Base-by-base conservation (phyloP, 2,329 filamentous ascomycete species). In the Talaromyces piceae region DNA sequence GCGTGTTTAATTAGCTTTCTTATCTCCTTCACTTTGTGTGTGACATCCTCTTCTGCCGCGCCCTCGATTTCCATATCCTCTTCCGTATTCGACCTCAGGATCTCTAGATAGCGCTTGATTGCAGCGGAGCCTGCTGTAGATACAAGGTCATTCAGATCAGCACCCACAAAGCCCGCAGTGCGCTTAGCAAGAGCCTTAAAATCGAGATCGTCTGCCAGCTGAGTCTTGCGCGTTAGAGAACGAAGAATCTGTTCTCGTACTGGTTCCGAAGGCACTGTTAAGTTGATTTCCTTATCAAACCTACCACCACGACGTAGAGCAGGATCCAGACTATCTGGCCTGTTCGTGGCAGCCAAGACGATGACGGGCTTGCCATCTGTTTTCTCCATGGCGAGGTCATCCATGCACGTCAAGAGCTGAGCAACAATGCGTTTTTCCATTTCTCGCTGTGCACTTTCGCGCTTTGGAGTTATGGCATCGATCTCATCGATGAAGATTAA, bases 401-500 rank as follows among this genome's bases (percentile, higher is more conserved):
- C 87, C 86, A 97, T 94, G 52, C 90, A 94, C 18, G 86, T 85
- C 51, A 88, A 74, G 57, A 97, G 82, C 63, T 95, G 87, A 1
- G 83, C 81, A 11, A 94, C 85, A 56, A 94, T 93, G 49, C 90
- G 77, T 63, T 89, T 88, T 65, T 95, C 90, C 82, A 94, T 91
- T 57, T 95, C 89, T 61, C 86, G 84, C 61, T 93, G 87, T 1
- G 86, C 83, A 50, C 82, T 87, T 56, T 95, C 88, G 51, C 87
- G 78, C 66, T 94, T 95, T 0, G 88, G 87, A 46, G 90, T 88
- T 60, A 97, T 93, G 3, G 86, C 85, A 67, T 98, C 91, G 48
- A 97, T 88, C 59, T 95, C 86, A 59, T 95, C 90, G 52, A 97
- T 87, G 62, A 96, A 94, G 4, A 98, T 78, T 4, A 98, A 76